Percentiles rank a stretch among this genome's conserved stretches.
These are phyloP conservation scores for Heritiera littoralis DNA, from an alignment of 345 rosid species.

Conservation along the genomic window DNA sequence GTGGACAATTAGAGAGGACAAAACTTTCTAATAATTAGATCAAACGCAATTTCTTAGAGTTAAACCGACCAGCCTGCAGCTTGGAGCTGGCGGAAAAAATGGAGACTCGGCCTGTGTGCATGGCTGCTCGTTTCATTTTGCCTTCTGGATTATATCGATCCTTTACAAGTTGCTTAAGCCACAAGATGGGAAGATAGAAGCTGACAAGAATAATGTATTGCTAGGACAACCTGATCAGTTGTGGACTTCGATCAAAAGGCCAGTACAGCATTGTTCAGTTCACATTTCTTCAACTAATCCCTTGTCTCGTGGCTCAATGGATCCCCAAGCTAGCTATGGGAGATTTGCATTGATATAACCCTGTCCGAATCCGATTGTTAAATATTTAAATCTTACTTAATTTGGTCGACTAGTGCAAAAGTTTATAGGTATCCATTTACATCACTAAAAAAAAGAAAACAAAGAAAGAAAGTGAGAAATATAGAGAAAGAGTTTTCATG, in stretches of 20 bases:
- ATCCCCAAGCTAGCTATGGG: neutral
- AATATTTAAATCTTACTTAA: no score
- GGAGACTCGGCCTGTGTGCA: neutral
- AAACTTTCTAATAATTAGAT: no score
- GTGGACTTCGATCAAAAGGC: neutral
- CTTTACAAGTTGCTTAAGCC: neutral
- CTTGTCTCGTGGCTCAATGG: slow-evolving; percentile 7
- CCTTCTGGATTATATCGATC: neutral
- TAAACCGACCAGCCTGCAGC: no score
- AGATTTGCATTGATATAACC: neutral
- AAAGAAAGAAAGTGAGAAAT: no score
- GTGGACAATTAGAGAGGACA: no score
- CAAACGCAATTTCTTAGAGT: no score
- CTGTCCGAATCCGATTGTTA: no score
- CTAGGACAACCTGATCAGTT: neutral
- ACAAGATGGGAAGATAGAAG: neutral
- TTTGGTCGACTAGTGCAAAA: no score
- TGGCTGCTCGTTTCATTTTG: neutral
- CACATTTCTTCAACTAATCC: neutral
- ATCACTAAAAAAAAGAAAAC: no score
- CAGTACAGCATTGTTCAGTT: neutral
- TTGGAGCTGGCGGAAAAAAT: no score
- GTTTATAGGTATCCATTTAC: no score
- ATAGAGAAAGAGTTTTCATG: no score
- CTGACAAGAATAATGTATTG: neutral